Conservation (phyloP, 495 filamentous ascomycete species). For the Aspergillus olivimuriae region DNA sequence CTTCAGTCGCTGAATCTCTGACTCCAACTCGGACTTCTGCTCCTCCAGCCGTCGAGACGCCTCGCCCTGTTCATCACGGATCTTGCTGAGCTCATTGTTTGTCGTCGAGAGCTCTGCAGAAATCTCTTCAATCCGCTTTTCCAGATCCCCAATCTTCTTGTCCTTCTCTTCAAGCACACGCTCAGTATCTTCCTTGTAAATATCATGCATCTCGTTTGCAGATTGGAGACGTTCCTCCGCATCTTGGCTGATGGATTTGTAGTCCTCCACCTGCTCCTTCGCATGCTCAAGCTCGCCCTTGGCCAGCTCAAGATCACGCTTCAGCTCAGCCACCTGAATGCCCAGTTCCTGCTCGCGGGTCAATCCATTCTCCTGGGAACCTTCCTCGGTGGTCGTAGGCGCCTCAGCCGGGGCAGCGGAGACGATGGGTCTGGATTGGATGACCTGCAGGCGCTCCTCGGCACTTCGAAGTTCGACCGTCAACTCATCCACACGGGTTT, state of each 20-base stretch:
- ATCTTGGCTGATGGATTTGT: conserved; percentile 79
- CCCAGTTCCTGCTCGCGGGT: conserved; percentile 78
- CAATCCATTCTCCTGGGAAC: conserved; percentile 45
- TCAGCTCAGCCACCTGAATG: conserved; percentile 76
- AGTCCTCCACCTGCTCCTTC: conserved; percentile 74
- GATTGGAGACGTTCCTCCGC: conserved; percentile 84
- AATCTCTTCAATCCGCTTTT: conserved; percentile 75
- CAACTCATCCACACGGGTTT: conserved; percentile 79
- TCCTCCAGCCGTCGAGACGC: conserved; percentile 65
- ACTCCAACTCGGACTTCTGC: conserved; percentile 66
- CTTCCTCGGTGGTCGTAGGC: conserved; percentile 26
- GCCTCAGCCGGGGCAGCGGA: conserved; percentile 31
- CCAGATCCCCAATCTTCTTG: conserved; percentile 65
- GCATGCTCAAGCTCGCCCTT: conserved; percentile 71
- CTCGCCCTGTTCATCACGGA: conserved; percentile 74
- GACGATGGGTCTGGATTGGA: conserved; percentile 67
- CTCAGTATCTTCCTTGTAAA: conserved; percentile 81
- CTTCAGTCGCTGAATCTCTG: conserved; percentile 73
- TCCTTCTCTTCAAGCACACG: conserved; percentile 65
- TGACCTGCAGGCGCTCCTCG: conserved; percentile 73
- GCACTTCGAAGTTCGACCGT: conserved; percentile 79
- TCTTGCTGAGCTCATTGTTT: conserved; percentile 68
- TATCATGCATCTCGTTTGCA: conserved; percentile 73
- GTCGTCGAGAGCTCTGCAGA: conserved; percentile 70
- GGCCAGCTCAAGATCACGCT: conserved; percentile 69